Evolutionary conservation across 2,329 filamentous ascomycete species (phyloP), one percentile per base, ranked within the genome.

Genomic region (Aureobasidium sp.): DNA sequence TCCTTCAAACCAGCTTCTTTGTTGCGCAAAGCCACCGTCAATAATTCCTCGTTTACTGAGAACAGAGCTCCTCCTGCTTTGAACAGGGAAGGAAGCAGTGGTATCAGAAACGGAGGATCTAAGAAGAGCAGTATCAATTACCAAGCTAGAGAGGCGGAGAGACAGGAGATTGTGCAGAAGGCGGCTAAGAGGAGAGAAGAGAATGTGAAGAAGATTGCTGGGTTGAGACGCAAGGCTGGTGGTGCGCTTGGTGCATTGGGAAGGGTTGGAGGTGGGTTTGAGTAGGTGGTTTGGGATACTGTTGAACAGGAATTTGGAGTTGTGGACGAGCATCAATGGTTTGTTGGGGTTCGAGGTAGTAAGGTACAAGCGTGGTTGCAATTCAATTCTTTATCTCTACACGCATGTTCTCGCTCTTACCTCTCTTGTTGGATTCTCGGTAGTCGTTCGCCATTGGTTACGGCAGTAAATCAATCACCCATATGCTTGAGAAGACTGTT

Each of bases 1-100:
- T 58, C 77, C 0, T 89, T 90, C 81, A 86, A 84, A 67, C 83
- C 89, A 1, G 89, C 90, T 0, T 81, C 83, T 0, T 79, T 94
- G 25, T 80, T 94, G 21, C 83, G 89, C 30, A 83, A 88, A 34
- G 88, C 89, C 5, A 93, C 89, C 0, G 87, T 86, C 34, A 76
- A 73, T 62, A 66, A 44, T 27, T n/a, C 25, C 4, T 48, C 41
- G 10, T 41, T 65, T 5, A 48, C 42, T 16, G 55, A 16, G 21
- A 42, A 13, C 39, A 64, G 57, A 44, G 34, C 49, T 16, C 60
- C 62, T n/a, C 60, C 60, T 5, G 13, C 50, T 15, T 45, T 63
- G 58, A 66, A 32, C 52, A 69, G 58, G 64, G 68, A 53, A 54
- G 66, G 32, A 64, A 70, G 65, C 52, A 61, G 55, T 66, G 71